Evolutionary conservation across 192 early-diverging fungal species (phyloP).

Genomic region (Linnemannia schmuckeri): DNA sequence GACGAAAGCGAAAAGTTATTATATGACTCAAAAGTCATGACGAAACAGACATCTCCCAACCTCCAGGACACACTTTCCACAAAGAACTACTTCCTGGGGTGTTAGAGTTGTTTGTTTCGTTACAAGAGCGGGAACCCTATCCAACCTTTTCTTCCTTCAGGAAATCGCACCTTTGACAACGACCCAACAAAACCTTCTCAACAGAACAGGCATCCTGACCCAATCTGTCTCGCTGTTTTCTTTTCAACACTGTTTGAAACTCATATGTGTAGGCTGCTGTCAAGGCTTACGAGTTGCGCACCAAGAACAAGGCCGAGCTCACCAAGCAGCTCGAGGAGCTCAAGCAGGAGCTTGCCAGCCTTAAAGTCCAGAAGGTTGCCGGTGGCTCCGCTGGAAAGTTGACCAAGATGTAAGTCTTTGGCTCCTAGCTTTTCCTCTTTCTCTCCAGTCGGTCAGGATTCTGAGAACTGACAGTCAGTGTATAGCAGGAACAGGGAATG

Average conservation of each 20-base stretch:
- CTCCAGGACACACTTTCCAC: neutral
- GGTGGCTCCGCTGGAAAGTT: conserved; percentile 84
- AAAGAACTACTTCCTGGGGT: neutral
- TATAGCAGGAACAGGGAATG: neutral
- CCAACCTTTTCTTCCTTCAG: neutral
- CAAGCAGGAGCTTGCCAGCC: conserved; percentile 92
- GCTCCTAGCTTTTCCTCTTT: neutral
- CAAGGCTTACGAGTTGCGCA: conserved; percentile 94
- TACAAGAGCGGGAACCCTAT: neutral
- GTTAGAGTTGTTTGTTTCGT: neutral
- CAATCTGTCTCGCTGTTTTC: neutral
- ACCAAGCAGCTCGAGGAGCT: conserved; percentile 90
- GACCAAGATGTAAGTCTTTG: conserved; percentile 78
- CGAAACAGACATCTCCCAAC: conserved; percentile 1
- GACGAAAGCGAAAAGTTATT: neutral
- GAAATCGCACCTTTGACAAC: neutral
- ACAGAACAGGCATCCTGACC: neutral
- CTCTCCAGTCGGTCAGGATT: neutral
- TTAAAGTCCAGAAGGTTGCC: conserved; percentile 95
- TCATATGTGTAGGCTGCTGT: conserved; percentile 75
- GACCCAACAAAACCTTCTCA: neutral
- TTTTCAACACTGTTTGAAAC: neutral
- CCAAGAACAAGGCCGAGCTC: conserved; percentile 94
- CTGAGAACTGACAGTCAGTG: neutral
- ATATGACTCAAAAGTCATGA: conserved; percentile 4